Evolutionary conservation across 2,329 filamentous ascomycete species (phyloP).

Genomic region (Endoconidiophora polonica): DNA sequence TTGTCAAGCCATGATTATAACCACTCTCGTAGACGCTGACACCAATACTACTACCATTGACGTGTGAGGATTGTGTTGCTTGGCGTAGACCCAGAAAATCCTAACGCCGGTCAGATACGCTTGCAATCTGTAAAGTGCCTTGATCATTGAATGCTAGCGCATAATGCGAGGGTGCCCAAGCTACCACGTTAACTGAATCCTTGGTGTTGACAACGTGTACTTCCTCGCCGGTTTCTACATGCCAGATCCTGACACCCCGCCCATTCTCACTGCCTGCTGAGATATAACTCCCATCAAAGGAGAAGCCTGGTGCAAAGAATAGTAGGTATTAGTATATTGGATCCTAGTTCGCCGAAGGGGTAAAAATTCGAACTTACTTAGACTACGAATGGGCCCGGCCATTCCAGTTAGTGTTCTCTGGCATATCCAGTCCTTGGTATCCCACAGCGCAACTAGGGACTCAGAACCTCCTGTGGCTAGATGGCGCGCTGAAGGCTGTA

Average conservation of each 20-base stretch:
- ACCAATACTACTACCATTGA: too few species aligned
- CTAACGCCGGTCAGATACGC: conserved; percentile 8
- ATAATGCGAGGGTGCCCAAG: conserved; percentile 63
- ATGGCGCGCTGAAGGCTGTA: conserved; percentile 55
- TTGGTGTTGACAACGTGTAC: conserved; percentile 56
- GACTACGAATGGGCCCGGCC: conserved; percentile 50
- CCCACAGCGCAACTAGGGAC: conserved; percentile 60
- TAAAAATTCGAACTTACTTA: conserved; percentile 31
- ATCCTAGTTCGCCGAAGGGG: background rate
- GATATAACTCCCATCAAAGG: conserved; percentile 60
- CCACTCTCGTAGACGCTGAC: too few species aligned
- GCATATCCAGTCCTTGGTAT: conserved; percentile 63
- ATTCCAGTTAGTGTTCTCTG: conserved; percentile 53
- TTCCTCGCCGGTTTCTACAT: conserved; percentile 57
- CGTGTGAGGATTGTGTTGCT: background rate
- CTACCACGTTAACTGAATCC: conserved; percentile 46
- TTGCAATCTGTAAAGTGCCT: conserved; percentile 49
- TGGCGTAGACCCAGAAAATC: background rate
- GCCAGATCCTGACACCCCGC: conserved; percentile 44
- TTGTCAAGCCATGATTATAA: too few species aligned
- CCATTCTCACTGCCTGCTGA: conserved; percentile 58
- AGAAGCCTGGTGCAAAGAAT: conserved; percentile 38
- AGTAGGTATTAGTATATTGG: background rate
- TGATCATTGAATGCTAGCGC: conserved; percentile 57
- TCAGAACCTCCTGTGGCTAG: conserved; percentile 62